These are phyloP conservation scores for Ceratocystis eucalypticola DNA, from an alignment of 2,329 filamentous ascomycete genomes.

Conservation along the genomic window DNA sequence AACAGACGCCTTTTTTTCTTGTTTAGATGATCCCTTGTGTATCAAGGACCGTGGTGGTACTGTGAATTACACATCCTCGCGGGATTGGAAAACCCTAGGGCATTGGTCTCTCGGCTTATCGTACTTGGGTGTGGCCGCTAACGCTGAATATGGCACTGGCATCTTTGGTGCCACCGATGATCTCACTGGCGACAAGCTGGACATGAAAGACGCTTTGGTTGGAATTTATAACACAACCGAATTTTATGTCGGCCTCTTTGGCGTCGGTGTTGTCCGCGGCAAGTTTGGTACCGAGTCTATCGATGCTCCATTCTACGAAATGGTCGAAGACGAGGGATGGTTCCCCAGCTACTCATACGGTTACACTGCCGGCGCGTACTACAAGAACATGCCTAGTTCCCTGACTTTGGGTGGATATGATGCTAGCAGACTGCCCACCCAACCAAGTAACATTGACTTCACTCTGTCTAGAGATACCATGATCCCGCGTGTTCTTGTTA, in stretches of 20 bases:
- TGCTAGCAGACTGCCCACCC: constrained; percentile 37
- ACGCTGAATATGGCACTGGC: constrained; percentile 51
- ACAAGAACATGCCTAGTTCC: constrained; percentile 38
- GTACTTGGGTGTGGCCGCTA: constrained; percentile 44
- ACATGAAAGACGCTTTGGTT: constrained; percentile 35
- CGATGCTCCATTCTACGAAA: constrained; percentile 39
- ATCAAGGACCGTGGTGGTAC: constrained; percentile 42
- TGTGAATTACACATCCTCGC: constrained; percentile 41
- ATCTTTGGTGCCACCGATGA: constrained; percentile 32
- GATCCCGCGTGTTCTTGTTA: constrained; percentile 45
- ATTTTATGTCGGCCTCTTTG: constrained; percentile 42
- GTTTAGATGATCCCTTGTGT: constrained; percentile 39
- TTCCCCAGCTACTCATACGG: constrained; percentile 64
- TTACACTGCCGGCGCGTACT: constrained; percentile 63
- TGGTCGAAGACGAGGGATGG: constrained; percentile 43
- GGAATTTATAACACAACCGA: constrained; percentile 42
- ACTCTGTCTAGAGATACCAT: constrained; percentile 40
- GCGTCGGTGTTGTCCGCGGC: constrained; percentile 42
- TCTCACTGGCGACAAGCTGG: constrained; percentile 28
- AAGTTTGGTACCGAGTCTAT: constrained; percentile 38
- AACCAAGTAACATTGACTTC: constrained; percentile 48
- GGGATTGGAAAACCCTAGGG: constrained; percentile 45
- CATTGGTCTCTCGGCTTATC: constrained; percentile 46
- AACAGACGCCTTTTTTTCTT: not conserved
- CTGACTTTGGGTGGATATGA: constrained; percentile 59